Base-by-base conservation (phyloP, 345 rosid species). In the Streptanthus diversifolius region DNA sequence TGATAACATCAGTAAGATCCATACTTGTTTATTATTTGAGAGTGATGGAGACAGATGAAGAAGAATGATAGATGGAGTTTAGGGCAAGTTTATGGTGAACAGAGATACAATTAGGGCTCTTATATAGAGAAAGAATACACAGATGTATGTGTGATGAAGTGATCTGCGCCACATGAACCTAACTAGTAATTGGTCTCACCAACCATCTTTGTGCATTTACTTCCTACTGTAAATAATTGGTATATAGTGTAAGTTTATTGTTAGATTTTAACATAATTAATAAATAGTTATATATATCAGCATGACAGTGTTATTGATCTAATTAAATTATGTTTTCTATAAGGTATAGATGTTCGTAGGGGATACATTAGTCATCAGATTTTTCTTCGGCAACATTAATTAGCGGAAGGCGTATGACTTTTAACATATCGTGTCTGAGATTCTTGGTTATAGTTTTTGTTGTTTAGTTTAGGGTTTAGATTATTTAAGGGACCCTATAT, bases 1-100 rank as follows among this genome's bases (percentile, higher is more conserved):
- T 62, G 48, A 87, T 72, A 69, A 88, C 25, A 69, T 93, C 95
- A 21, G 81, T 67, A 5, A 75, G 47, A 66, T 88, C 89, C 95
- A 90, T 90, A 47, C 35, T 66, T 72, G 48, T 30, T 15, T 49
- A 17, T 9, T 35, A 14, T 18, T 8, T 44, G 44, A 68, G 49
- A 66, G 25, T 32, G 56, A 30, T 33, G 22, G 33, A 52, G 43
- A 14, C 22, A 10, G 15, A 52, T 49, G n/a, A 36, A 76, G 24
- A 59, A 59, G 75, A 63, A 30, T 10, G 35, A 7, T 25, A 37
- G 65, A 45, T 43, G 9, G 37, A 37, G 59, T 63, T 77, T 77
- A 57, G 71, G 37, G 68, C 37, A 70, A 55, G 58, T 63, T 53
- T 25, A 44, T 30, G 47, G 15, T 68, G 68, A 56, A 21, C 18